phyloP scores from a whole-genome alignment of 768 basidiomycete genomes.

The Rhizopogon salebrosus region DNA sequence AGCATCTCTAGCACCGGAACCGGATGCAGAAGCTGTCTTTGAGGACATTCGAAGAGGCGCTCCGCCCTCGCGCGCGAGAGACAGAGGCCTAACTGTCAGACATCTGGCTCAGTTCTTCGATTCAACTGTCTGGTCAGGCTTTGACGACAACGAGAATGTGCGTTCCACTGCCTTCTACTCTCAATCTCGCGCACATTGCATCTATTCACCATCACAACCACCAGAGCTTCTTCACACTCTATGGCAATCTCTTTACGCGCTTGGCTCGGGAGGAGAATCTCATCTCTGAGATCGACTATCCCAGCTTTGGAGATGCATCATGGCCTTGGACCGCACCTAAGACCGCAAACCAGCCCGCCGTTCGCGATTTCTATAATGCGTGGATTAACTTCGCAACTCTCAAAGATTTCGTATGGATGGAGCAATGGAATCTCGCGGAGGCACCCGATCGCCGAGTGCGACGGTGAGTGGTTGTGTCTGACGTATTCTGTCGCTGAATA shows the following conservation, averaged over 20 bases:
- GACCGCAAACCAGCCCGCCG: conserved; percentile 44
- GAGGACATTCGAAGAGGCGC: conserved; percentile 77
- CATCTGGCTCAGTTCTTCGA: conserved; percentile 88
- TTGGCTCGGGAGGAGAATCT: conserved; percentile 72
- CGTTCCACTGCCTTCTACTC: conserved; percentile 14
- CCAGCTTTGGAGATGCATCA: conserved; percentile 75
- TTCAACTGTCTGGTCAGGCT: conserved; percentile 56
- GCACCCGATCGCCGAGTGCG: conserved; percentile 84
- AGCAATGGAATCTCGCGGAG: conserved; percentile 76
- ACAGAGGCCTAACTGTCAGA: conserved; percentile 72
- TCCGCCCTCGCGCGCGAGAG: conserved; percentile 47
- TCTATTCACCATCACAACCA: neutral
- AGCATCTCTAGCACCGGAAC: conserved; percentile 70
- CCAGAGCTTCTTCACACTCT: conserved; percentile 88
- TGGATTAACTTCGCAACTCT: conserved; percentile 85
- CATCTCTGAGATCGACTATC: conserved; percentile 49
- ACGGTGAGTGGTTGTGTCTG: conserved; percentile 40
- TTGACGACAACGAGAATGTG: conserved; percentile 61
- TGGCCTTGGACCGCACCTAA: conserved; percentile 63
- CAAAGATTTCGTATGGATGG: conserved; percentile 88
- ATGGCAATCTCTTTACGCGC: conserved; percentile 79
- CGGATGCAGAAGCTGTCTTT: conserved; percentile 80
- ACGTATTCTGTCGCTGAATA: neutral
- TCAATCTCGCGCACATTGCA: neutral
- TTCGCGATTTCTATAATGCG: conserved; percentile 72